These are phyloP conservation scores for Xerocomus minutiporus DNA, from an alignment of 1,284 basidiomycete species.

Conservation along the genomic window DNA sequence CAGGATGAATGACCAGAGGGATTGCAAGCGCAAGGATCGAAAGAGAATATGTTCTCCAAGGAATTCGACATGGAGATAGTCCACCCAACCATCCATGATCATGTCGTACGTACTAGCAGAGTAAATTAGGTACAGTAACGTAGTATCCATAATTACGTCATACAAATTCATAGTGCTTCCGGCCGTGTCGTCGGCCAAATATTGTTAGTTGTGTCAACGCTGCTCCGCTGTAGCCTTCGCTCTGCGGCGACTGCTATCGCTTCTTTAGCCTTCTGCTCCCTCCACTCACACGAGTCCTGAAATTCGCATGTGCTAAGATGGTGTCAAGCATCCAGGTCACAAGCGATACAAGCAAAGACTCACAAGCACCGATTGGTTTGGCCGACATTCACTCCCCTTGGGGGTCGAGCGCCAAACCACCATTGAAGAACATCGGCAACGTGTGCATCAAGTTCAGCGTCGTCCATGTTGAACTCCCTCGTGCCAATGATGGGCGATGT, in stretches of 20 bases:
- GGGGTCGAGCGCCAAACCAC: conserved; percentile 69
- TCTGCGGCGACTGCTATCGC: conserved; percentile 1
- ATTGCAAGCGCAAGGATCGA: conserved; percentile 45
- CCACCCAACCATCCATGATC: conserved; percentile 39
- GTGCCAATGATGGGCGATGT: conserved; percentile 58
- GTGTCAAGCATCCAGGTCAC: conserved; percentile 4
- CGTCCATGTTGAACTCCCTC: conserved; percentile 58
- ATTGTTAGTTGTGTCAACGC: too few relatives aligned
- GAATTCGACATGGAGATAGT: conserved; percentile 53
- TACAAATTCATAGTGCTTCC: neutral
- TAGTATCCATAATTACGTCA: conserved; percentile 4
- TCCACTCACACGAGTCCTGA: conserved; percentile 76
- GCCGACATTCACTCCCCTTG: conserved; percentile 62
- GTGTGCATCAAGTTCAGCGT: conserved; percentile 51
- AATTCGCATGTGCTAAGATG: conserved; percentile 72
- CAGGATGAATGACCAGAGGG: conserved; percentile 41
- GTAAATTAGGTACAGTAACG: too few relatives aligned
- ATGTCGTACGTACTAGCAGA: neutral
- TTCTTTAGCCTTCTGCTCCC: conserved; percentile 61
- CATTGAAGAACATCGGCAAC: conserved; percentile 58
- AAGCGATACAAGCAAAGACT: conserved; percentile 31
- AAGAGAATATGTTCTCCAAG: conserved; percentile 57
- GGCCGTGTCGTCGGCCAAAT: neutral
- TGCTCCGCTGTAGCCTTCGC: neutral
- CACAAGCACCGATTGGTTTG: conserved; percentile 66